Evolutionary conservation across 148 eudicot species (phyloP).

Genomic region (Salicornia ramosissima): DNA sequence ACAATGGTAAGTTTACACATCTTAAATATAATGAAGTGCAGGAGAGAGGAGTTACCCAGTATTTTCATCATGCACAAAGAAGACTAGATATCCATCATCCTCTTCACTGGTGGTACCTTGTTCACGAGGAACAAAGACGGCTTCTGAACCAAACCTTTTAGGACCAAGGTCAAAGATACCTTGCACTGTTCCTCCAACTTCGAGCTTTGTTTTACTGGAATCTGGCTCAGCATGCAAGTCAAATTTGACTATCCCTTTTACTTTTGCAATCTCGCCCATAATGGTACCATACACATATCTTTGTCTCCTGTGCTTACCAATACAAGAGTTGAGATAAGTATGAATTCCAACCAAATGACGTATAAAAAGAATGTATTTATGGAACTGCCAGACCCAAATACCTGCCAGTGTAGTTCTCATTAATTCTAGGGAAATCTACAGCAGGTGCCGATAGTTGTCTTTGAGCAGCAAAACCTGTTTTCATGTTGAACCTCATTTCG

Average conservation of each 20-base stretch:
- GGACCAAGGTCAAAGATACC: slow-evolving; percentile 85
- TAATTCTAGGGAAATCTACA: slow-evolving; percentile 90
- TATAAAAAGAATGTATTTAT: background rate
- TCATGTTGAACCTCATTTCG: slow-evolving; percentile 94
- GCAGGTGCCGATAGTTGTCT: slow-evolving; percentile 74
- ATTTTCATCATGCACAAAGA: slow-evolving; percentile 84
- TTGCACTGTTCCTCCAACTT: slow-evolving; percentile 79
- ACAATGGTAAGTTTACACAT: slow-evolving; percentile 4
- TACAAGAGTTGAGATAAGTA: background rate
- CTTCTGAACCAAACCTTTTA: slow-evolving; percentile 89
- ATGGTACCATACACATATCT: slow-evolving; percentile 77
- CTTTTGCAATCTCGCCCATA: slow-evolving; percentile 67
- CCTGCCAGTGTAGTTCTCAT: slow-evolving; percentile 91
- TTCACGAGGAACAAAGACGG: slow-evolving; percentile 73
- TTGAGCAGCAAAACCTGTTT: slow-evolving; percentile 74
- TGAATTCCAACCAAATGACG: background rate
- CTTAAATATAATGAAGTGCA: background rate
- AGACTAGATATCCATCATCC: slow-evolving; percentile 92
- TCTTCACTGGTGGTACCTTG: slow-evolving; percentile 65
- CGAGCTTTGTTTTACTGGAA: slow-evolving; percentile 54
- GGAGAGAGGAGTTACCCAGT: slow-evolving; percentile 48
- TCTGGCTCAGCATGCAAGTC: slow-evolving; percentile 89
- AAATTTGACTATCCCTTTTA: slow-evolving; percentile 76
- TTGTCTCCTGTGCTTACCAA: slow-evolving; percentile 52
- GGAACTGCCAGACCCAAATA: slow-evolving; percentile 14